Conservation (phyloP, 768 basidiomycete genomes). For the Pisolithus albus region DNA sequence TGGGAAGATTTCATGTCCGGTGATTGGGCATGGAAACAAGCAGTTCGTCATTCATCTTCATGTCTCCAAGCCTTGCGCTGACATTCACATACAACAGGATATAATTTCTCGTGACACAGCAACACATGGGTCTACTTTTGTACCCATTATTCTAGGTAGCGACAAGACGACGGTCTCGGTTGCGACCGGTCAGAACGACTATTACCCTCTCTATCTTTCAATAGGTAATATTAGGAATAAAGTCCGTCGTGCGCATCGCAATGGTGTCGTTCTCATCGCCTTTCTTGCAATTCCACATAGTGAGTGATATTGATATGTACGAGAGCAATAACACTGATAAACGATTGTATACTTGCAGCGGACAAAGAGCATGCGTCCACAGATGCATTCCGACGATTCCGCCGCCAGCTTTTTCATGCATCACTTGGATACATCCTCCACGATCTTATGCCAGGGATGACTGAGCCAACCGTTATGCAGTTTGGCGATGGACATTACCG, state of each 20-base stretch:
- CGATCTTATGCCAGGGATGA: conserved; percentile 23
- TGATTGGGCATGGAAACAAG: conserved; percentile 12
- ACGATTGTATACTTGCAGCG: not conserved
- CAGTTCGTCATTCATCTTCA: not conserved
- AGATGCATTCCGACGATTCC: conserved; percentile 21
- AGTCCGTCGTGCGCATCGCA: conserved; percentile 3
- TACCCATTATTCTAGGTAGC: too few relatives aligned
- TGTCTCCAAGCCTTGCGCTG: too few relatives aligned
- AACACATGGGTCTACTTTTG: too few relatives aligned
- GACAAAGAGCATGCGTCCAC: conserved; percentile 7
- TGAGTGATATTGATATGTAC: conserved; percentile 6
- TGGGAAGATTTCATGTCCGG: conserved; percentile 6
- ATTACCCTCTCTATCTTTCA: not conserved
- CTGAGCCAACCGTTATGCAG: conserved; percentile 12
- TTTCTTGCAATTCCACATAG: conserved; percentile 30
- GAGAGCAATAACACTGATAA: not conserved
- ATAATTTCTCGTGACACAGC: too few relatives aligned
- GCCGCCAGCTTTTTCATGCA: conserved; percentile 26
- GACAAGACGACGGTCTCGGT: too few relatives aligned
- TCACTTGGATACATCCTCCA: conserved; percentile 13
- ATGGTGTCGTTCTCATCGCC: conserved; percentile 5
- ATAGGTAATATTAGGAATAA: conserved; percentile 14
- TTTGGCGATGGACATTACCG: conserved; percentile 28
- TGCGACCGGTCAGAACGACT: too few relatives aligned
- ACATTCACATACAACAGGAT: too few relatives aligned